phyloP scores from a whole-genome alignment of 164 flowering plant genomes.

The Warburgia ugandensis region DNA sequence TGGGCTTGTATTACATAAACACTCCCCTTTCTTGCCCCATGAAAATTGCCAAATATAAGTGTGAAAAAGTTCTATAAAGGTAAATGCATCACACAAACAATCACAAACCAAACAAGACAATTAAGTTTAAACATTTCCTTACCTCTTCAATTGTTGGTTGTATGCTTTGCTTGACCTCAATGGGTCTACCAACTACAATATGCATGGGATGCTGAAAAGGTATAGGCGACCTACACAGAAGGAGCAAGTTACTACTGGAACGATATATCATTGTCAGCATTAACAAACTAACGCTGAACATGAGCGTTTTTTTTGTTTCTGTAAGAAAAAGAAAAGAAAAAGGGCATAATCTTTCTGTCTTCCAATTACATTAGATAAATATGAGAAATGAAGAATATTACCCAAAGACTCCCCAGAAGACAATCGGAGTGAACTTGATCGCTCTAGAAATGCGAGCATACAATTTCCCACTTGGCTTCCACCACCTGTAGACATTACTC shows the following conservation, averaged over 20 bases:
- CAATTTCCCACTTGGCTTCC: slow-evolving; percentile 70
- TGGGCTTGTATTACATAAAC: too few relatives aligned
- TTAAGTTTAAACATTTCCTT: slow-evolving; percentile 5
- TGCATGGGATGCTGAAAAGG: slow-evolving; percentile 65
- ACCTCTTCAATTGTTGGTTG: slow-evolving; percentile 78
- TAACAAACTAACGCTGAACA: too few relatives aligned
- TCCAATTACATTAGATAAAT: not conserved
- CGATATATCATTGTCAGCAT: too few relatives aligned
- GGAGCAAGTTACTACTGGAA: not conserved
- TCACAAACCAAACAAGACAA: too few relatives aligned
- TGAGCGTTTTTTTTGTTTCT: too few relatives aligned
- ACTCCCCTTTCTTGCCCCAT: too few relatives aligned
- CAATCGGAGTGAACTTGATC: slow-evolving; percentile 68
- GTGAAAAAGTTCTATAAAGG: too few relatives aligned
- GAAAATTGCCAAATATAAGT: too few relatives aligned
- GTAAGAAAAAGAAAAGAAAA: not conserved
- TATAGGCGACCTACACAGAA: slow-evolving; percentile 52
- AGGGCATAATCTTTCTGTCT: not conserved
- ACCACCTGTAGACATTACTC: slow-evolving; percentile 76
- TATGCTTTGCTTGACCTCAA: slow-evolving; percentile 52
- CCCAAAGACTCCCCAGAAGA: slow-evolving; percentile 87
- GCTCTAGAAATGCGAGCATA: slow-evolving; percentile 48
- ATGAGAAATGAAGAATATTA: slow-evolving; percentile 14
- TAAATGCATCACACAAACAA: too few relatives aligned
- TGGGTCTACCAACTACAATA: slow-evolving; percentile 82